Evolutionary conservation across 2,329 filamentous ascomycete genomes (phyloP).

Genomic region (Fusarium sp.): DNA sequence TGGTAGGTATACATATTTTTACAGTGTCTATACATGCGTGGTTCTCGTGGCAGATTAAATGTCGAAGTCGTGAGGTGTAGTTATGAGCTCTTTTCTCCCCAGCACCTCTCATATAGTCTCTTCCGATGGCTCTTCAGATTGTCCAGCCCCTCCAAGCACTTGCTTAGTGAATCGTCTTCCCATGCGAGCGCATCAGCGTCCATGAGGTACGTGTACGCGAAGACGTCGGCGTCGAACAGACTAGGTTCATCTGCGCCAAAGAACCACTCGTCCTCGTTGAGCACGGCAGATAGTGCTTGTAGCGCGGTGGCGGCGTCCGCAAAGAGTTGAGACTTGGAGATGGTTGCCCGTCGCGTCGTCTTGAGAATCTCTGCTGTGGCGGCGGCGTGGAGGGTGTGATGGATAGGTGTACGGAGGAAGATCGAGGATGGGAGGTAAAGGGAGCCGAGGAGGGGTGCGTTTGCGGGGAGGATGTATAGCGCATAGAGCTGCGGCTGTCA

Average conservation of each 20-base stretch:
- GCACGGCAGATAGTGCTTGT: slow-evolving; percentile 57
- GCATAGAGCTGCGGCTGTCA: slow-evolving; percentile 72
- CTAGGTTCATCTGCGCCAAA: slow-evolving; percentile 67
- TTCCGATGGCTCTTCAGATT: slow-evolving; percentile 68
- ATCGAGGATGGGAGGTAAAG: slow-evolving; percentile 79
- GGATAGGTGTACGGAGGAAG: slow-evolving; percentile 72
- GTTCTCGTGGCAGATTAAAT: neutral
- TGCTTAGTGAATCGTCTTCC: slow-evolving; percentile 70
- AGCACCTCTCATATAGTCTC: slow-evolving; percentile 51
- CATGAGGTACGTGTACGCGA: slow-evolving; percentile 88
- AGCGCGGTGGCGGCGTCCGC: slow-evolving; percentile 59
- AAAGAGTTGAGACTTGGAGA: slow-evolving; percentile 55
- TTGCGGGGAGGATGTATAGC: slow-evolving; percentile 80
- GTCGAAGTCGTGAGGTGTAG: neutral
- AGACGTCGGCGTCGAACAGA: slow-evolving; percentile 88
- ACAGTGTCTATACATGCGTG: slow-evolving; percentile 16
- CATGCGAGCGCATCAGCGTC: slow-evolving; percentile 74
- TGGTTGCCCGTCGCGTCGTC: slow-evolving; percentile 57
- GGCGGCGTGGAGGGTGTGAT: slow-evolving; percentile 76
- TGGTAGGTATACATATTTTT: slow-evolving; percentile 29
- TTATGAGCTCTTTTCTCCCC: slow-evolving; percentile 34
- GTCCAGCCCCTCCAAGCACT: slow-evolving; percentile 66
- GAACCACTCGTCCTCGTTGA: slow-evolving; percentile 61
- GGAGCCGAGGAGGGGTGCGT: slow-evolving; percentile 74
- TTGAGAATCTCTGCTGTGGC: slow-evolving; percentile 81